Evolutionary conservation across 2,329 filamentous ascomycete genomes (phyloP).

Genomic region (Trichoderma sp.): DNA sequence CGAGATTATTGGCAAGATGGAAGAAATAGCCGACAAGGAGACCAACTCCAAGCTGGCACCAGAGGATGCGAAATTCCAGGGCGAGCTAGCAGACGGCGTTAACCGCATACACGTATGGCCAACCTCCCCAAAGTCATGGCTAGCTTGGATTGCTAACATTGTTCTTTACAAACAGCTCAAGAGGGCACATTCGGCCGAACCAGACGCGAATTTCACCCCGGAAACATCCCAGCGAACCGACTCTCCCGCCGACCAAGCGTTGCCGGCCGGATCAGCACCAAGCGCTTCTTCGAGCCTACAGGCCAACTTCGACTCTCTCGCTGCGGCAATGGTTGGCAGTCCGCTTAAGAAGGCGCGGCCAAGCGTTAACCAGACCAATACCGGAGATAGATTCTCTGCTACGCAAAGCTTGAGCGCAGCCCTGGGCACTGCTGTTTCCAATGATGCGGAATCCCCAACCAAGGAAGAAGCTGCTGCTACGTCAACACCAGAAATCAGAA

Average conservation of each 20-base stretch:
- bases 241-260: conserved; percentile 33
- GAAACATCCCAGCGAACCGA: conserved; percentile 36
- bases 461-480: conserved; percentile 25
- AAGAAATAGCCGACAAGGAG: conserved; percentile 61
- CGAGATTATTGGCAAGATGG: conserved; percentile 61
- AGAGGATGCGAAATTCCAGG: conserved; percentile 69
- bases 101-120: conserved; percentile 71
- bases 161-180: conserved; percentile 58
- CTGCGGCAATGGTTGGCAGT: conserved; percentile 55
- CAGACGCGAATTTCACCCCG: conserved; percentile 45
- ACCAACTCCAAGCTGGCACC: conserved; percentile 57
- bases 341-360: conserved; percentile 74
- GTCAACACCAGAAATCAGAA: conserved; percentile 26
- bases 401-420: conserved; percentile 37
- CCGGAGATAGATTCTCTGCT: conserved; percentile 27
- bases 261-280: conserved; percentile 22
- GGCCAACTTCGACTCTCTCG: conserved; percentile 32
- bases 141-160: conserved; percentile 13
- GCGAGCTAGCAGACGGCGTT: conserved; percentile 76
- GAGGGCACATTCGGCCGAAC: conserved; percentile 73
- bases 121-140: not conserved
- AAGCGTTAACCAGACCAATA: conserved; percentile 41
- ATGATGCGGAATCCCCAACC: conserved; percentile 23
- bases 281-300: conserved; percentile 26
- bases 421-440: conserved; percentile 31